Percentiles rank a stretch among this genome's conserved stretches.
phyloP scores from a whole-genome alignment of 805 yeast species.

The Naumovozyma baii region DNA sequence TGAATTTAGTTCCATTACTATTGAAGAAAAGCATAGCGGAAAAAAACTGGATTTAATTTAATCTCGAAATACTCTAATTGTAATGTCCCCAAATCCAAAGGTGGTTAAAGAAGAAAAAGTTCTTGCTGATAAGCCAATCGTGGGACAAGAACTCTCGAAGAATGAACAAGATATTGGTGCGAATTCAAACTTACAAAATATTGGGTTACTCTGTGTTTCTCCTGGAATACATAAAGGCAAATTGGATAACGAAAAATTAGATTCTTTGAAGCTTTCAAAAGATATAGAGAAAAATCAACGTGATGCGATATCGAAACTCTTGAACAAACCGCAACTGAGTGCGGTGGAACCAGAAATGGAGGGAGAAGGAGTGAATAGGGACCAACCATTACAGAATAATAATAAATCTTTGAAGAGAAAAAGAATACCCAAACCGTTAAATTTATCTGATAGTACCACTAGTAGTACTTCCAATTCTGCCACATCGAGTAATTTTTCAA shows the following conservation, averaged over 20 bases:
- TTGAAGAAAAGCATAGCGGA: no score
- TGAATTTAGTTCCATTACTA: no score
- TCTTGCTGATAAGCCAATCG: no score
- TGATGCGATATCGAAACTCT: constrained; percentile 10
- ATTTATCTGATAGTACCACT: constrained; percentile 4
- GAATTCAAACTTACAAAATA: constrained; percentile 6
- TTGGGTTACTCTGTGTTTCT: constrained; percentile 20
- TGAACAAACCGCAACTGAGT: background rate
- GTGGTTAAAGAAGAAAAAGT: no score
- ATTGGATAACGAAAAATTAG: constrained; percentile 19
- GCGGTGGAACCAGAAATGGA: background rate
- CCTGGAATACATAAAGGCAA: constrained; percentile 20
- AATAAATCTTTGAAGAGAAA: constrained; percentile 20
- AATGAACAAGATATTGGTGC: no score
- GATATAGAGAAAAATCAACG: constrained; percentile 20
- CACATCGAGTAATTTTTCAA: background rate
- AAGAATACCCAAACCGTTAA: constrained; percentile 22
- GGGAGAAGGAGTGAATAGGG: background rate
- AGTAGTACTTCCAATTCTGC: constrained; percentile 1
- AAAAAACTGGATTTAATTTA: no score
- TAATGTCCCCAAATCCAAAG: no score
- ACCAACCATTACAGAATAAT: background rate
- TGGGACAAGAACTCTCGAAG: no score
- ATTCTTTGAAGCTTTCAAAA: constrained; percentile 18
- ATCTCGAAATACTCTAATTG: no score